Percentiles rank a stretch among this genome's conserved stretches.
These are phyloP conservation scores for Anthracocystis walkeri DNA, from an alignment of 1,284 basidiomycete species.

Conservation along the genomic window DNA sequence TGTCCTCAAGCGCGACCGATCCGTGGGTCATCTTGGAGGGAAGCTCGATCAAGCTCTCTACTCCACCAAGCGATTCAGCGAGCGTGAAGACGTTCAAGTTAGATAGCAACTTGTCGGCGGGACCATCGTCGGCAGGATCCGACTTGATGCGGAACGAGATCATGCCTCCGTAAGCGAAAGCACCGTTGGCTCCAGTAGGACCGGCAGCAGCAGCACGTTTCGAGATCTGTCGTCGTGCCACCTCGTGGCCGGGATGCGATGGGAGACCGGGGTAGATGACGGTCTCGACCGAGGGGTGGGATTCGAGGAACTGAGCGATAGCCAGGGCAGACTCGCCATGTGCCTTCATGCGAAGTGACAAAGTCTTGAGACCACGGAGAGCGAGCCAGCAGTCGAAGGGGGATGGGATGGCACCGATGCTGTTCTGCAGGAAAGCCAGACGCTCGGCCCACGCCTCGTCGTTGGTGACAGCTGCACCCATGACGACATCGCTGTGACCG, in stretches of 20 bases:
- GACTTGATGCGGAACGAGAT: slow-evolving; percentile 71
- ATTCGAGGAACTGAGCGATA: slow-evolving; percentile 78
- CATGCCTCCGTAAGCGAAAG: slow-evolving; percentile 71
- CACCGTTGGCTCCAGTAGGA: slow-evolving; percentile 20
- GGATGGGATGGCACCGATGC: slow-evolving; percentile 87
- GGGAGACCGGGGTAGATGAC: slow-evolving; percentile 85
- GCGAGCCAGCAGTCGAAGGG: slow-evolving; percentile 92
- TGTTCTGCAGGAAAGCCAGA: slow-evolving; percentile 86
- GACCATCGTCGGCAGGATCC: slow-evolving; percentile 60
- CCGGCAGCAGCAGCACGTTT: slow-evolving; percentile 53
- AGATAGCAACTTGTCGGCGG: slow-evolving; percentile 80
- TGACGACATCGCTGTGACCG: slow-evolving; percentile 81
- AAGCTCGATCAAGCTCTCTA: slow-evolving; percentile 86
- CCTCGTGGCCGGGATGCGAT: slow-evolving; percentile 57
- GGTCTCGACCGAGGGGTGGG: slow-evolving; percentile 75
- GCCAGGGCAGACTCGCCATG: slow-evolving; percentile 86
- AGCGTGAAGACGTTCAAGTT: slow-evolving; percentile 81
- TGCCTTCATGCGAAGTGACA: slow-evolving; percentile 76
- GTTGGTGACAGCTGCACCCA: slow-evolving; percentile 62
- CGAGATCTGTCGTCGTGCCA: slow-evolving; percentile 55
- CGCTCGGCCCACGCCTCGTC: slow-evolving; percentile 57
- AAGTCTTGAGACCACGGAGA: slow-evolving; percentile 90
- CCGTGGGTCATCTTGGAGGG: slow-evolving; percentile 71
- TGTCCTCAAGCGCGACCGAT: slow-evolving; percentile 78
- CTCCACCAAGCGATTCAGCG: slow-evolving; percentile 90